Evolutionary conservation across 139 green algal genomes (phyloP).

Genomic region (Chloropicon primus): DNA sequence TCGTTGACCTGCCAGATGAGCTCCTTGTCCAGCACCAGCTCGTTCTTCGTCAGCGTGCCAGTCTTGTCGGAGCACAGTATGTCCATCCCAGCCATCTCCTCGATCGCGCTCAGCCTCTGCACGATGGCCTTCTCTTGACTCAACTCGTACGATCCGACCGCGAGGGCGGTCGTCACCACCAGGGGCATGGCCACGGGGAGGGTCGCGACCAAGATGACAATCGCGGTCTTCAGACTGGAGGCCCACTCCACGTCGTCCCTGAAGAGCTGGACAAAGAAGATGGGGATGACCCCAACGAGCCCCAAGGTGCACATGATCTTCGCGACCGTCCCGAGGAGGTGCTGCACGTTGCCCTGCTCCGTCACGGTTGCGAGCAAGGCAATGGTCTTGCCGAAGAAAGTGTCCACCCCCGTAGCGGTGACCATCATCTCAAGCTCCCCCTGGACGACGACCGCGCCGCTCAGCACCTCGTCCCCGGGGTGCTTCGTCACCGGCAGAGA

Average conservation of each 20-base stretch:
- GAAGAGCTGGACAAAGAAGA: background rate
- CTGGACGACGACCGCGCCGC: conserved; percentile 72
- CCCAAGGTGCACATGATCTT: background rate
- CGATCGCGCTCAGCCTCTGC: conserved; percentile 64
- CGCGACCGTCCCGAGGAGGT: background rate
- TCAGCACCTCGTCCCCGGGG: conserved; percentile 56
- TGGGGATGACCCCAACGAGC: background rate
- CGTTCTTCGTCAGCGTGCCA: conserved; percentile 12
- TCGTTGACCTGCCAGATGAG: background rate
- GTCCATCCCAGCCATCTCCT: conserved; percentile 85
- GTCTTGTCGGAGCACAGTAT: conserved; percentile 88
- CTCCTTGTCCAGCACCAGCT: background rate
- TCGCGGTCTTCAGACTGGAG: conserved; percentile 68
- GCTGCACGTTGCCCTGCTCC: background rate
- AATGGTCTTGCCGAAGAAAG: conserved; percentile 73
- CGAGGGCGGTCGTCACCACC: conserved; percentile 75
- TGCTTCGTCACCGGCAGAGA: conserved; percentile 72
- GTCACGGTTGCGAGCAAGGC: background rate
- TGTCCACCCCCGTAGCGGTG: conserved; percentile 63
- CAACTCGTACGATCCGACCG: conserved; percentile 65
- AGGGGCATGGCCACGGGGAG: conserved; percentile 90
- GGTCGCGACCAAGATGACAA: conserved; percentile 78
- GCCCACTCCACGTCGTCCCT: background rate
- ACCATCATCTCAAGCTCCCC: conserved; percentile 69
- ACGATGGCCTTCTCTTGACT: conserved; percentile 81